Base-by-base conservation (phyloP, 306 rosid species). In the Geum urbanum region DNA sequence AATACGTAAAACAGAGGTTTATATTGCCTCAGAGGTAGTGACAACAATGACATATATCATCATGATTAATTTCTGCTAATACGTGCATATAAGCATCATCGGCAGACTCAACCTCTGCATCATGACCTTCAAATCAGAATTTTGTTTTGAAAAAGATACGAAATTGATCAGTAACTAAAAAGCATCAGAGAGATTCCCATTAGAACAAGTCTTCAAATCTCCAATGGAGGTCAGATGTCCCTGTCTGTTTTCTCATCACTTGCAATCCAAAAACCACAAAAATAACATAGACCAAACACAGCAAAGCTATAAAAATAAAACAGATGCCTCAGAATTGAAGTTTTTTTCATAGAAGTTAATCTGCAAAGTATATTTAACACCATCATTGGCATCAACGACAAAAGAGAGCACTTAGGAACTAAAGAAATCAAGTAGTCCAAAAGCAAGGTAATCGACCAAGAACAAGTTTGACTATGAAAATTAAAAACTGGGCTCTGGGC, bases 361-460 rank as follows among this genome's bases (percentile, higher is more conserved):
- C 91, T 87, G 65, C 95, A 59, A 63, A 86, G 94, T 87, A 87
- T 80, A 90, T 86, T 88, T 84, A 90, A 74, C 69, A 3, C 90
- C 94, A 85, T 88, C 94, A 85, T 16, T 46, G 92, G 90, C 86
- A 78, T 77, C 68, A 0, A 8, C 65, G 49, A 37, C 5, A 43
- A 0, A 18, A 56, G 14, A 39, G 16, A 4, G 3, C 1, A 0
- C 4, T 12, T 45, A 0, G 15, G 9, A 52, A 18, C 11, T 1
- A 52, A 18, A 52, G 22, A 27, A 27, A 41, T 41, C 1, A 6
- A 43, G 9, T 6, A 43, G 16, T 8, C 27, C 0, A 46, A 5
- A 11, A 65, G 22, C n/a, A 35, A 32, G 6, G 11, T 35, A 2
- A 14, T 14, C 8, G 6, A 57, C 63, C 8, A 1, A 14, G 1